Percentiles rank a stretch among this genome's conserved stretches.
Conservation (phyloP, 768 basidiomycete species). For the Sarcodon aspratus region DNA sequence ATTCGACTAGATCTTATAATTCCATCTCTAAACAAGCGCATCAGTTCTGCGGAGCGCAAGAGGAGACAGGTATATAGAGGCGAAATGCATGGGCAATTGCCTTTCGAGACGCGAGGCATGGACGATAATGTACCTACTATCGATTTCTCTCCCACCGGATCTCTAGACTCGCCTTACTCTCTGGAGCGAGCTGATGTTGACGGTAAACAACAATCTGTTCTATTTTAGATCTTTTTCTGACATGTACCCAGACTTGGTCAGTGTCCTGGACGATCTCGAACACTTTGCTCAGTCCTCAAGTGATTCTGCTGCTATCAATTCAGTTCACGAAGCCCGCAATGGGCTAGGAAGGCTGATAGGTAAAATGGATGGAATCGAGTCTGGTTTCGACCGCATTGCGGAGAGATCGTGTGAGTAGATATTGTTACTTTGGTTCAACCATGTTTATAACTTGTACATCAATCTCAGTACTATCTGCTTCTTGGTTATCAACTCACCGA, state of each 20-base stretch:
- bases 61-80: conserved; percentile 77
- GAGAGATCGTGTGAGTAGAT: conserved; percentile 62
- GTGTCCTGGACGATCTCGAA: conserved; percentile 55
- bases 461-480: conserved; percentile 59
- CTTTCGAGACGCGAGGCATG: conserved; percentile 76
- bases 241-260: conserved; percentile 38
- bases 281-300: conserved; percentile 34
- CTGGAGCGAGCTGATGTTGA: conserved; percentile 63
- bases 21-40: neutral
- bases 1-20: neutral
- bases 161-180: conserved; percentile 48
- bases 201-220: conserved; percentile 27
- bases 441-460: conserved; percentile 2
- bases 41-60: conserved; percentile 65
- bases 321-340: conserved; percentile 49
- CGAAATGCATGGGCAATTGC: conserved; percentile 77
- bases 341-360: conserved; percentile 58
- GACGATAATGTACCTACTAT: conserved; percentile 70
- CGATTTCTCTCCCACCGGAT: conserved; percentile 68
- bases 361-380: conserved; percentile 72
- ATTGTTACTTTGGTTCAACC: neutral
- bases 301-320: conserved; percentile 34
- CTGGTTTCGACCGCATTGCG: conserved; percentile 77
- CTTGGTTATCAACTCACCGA: conserved; percentile 55
- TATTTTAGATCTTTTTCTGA: conserved; percentile 4